Percentiles rank a stretch among this genome's conserved stretches.
phyloP scores from a whole-genome alignment of 169 alveolate genomes.

The Plasmodium gonderi region DNA sequence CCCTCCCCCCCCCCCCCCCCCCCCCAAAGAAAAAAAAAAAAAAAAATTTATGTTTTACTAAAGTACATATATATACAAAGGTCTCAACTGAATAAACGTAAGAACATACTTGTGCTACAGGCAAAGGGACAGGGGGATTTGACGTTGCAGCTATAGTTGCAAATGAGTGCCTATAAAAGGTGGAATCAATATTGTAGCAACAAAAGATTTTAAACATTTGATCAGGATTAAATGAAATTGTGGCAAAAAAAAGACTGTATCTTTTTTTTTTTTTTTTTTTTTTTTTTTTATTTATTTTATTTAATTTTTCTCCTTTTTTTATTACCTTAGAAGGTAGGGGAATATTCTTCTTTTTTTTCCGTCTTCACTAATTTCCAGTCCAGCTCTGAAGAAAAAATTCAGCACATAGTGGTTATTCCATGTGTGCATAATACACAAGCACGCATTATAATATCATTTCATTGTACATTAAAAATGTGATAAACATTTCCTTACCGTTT shows the following conservation, averaged over 20 bases:
- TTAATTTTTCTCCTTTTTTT: too few relatives aligned
- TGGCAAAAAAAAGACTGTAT: not conserved
- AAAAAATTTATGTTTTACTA: not conserved
- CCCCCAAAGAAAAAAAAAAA: not conserved
- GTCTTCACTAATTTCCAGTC: slow-evolving; percentile 76
- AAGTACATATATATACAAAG: not conserved
- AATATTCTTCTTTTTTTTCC: slow-evolving; percentile 80
- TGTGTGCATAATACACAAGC: not conserved
- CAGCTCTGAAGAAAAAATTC: slow-evolving; percentile 72
- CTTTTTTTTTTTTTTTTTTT: too few relatives aligned
- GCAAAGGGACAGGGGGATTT: slow-evolving; percentile 84
- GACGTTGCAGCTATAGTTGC: slow-evolving; percentile 85
- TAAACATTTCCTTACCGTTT: slow-evolving; percentile 60
- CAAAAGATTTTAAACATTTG: not conserved
- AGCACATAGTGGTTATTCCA: not conserved
- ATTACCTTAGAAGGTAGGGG: slow-evolving; percentile 80
- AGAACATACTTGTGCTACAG: slow-evolving; percentile 82
- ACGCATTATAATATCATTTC: not conserved
- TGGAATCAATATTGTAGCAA: not conserved
- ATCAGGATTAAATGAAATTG: not conserved
- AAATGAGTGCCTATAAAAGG: slow-evolving; percentile 78
- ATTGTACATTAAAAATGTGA: too few relatives aligned
- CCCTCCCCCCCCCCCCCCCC: too few relatives aligned
- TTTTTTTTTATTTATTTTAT: too few relatives aligned
- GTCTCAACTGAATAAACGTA: not conserved